These are phyloP conservation scores for Aspergillus conjunctus DNA, from an alignment of 495 filamentous ascomycete species.

Conservation along the genomic window DNA sequence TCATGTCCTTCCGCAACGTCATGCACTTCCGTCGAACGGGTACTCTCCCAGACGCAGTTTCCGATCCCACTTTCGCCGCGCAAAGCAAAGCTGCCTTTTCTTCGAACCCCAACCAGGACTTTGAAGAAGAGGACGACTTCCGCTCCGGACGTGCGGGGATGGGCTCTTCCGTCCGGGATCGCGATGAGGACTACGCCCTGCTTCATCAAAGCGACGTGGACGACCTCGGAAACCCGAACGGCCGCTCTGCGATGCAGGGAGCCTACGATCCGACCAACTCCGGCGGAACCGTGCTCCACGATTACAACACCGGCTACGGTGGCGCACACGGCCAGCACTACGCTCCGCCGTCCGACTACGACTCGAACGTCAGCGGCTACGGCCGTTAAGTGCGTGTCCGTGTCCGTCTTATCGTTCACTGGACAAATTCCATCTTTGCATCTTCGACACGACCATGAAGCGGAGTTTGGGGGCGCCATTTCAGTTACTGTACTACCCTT, in stretches of 20 bases:
- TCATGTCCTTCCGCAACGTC: constrained; percentile 75
- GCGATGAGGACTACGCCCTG: constrained; percentile 50
- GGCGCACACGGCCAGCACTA: constrained; percentile 50
- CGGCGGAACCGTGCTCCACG: constrained; percentile 39
- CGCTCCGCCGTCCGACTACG: constrained; percentile 29
- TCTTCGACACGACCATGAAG: constrained; percentile 39
- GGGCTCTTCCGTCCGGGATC: constrained; percentile 38
- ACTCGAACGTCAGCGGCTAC: constrained; percentile 30
- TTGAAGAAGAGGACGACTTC: constrained; percentile 54
- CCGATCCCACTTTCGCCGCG: constrained; percentile 53
- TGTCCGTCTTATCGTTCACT: background rate
- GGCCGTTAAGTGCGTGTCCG: constrained; percentile 22
- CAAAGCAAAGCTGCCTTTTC: constrained; percentile 55
- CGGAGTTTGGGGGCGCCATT: constrained; percentile 40
- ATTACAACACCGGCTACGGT: constrained; percentile 51
- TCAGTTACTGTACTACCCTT: constrained; percentile 26
- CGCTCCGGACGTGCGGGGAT: constrained; percentile 44
- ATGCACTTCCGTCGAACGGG: constrained; percentile 78
- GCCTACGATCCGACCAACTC: constrained; percentile 46
- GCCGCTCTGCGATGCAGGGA: constrained; percentile 40
- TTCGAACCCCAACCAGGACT: constrained; percentile 51
- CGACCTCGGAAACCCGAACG: constrained; percentile 41
- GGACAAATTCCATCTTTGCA: constrained; percentile 27
- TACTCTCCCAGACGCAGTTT: constrained; percentile 66
- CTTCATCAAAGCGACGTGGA: constrained; percentile 51